Percentiles rank a stretch among this genome's conserved stretches.
These are phyloP conservation scores for Stagonosporopsis vannaccii DNA, from an alignment of 2,329 filamentous ascomycete genomes.

Conservation along the genomic window DNA sequence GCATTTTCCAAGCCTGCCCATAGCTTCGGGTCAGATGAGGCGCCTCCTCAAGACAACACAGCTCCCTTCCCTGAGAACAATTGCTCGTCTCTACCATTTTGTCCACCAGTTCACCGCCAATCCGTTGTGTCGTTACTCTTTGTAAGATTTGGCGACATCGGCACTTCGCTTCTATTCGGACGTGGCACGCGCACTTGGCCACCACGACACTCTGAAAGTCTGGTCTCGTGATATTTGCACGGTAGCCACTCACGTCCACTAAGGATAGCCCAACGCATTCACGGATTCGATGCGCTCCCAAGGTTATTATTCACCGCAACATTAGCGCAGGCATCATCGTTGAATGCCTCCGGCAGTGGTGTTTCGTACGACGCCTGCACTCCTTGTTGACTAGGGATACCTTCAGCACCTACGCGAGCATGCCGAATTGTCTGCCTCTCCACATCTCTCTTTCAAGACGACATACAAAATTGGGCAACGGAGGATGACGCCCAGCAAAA, in stretches of 20 bases:
- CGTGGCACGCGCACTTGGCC: slow-evolving; percentile 16
- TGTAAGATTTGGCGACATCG: slow-evolving; percentile 6
- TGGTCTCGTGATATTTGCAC: slow-evolving; percentile 32
- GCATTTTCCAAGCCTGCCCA: slow-evolving; percentile 16
- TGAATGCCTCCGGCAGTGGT: slow-evolving; percentile 6
- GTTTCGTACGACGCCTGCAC: background rate
- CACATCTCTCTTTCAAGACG: slow-evolving; percentile 29
- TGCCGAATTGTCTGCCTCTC: slow-evolving; percentile 33
- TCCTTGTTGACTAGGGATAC: slow-evolving; percentile 1
- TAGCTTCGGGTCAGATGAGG: slow-evolving; percentile 20
- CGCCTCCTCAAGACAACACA: slow-evolving; percentile 8
- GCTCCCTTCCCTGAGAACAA: slow-evolving; percentile 5
- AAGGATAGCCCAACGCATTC: background rate
- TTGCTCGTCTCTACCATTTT: background rate
- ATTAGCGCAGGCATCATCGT: background rate
- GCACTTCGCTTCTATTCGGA: slow-evolving; percentile 3
- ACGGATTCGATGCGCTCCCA: background rate
- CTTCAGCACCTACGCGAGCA: slow-evolving; percentile 30
- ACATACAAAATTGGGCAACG: slow-evolving; percentile 40
- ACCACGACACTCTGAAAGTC: slow-evolving; percentile 1
- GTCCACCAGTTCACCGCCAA: background rate
- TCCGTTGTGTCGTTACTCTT: background rate
- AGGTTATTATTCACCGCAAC: background rate
- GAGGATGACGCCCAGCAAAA: slow-evolving; percentile 31
- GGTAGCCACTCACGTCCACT: background rate